Percentiles rank a stretch among this genome's conserved stretches.
These are phyloP conservation scores for Linaria vulgaris DNA, from an alignment of 257 asterid species.

Conservation along the genomic window DNA sequence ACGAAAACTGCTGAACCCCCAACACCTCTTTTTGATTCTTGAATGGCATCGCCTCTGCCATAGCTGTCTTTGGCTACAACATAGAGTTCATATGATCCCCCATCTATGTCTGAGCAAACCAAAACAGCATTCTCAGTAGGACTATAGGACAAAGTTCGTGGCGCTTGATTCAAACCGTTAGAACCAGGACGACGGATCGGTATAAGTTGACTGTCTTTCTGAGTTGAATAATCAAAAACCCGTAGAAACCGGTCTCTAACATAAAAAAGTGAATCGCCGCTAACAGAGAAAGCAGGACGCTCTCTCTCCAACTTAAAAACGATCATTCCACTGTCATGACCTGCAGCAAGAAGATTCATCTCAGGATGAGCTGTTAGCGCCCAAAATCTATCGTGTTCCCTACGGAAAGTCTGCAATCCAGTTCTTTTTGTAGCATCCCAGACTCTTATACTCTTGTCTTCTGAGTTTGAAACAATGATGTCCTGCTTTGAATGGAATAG, in stretches of 20 bases:
- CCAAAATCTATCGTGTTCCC: conserved; percentile 99
- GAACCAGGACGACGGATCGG: conserved; percentile 96
- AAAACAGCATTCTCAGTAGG: conserved; percentile 91
- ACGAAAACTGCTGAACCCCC: conserved; percentile 93
- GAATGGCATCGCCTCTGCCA: conserved; percentile 80
- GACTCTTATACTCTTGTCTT: conserved; percentile 93
- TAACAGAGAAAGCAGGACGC: conserved; percentile 90
- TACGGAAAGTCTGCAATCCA: conserved; percentile 89
- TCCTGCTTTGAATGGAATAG: conserved; percentile 87
- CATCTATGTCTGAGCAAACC: conserved; percentile 85
- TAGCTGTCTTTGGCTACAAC: conserved; percentile 74
- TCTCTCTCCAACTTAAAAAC: conserved; percentile 97
- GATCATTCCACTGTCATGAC: conserved; percentile 98
- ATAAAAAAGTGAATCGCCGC: conserved; percentile 74
- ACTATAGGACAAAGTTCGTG: conserved; percentile 83
- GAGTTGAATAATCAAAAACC: conserved; percentile 77
- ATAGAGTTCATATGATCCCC: conserved; percentile 92
- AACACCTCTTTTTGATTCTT: conserved; percentile 84
- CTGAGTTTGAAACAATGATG: conserved; percentile 90
- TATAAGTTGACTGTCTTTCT: conserved; percentile 78
- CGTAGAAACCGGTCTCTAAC: conserved; percentile 89
- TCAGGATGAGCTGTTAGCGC: conserved; percentile 96
- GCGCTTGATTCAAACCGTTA: conserved; percentile 75
- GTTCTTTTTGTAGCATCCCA: conserved; percentile 99
- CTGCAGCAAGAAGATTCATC: conserved; percentile 97